Evolutionary conservation across 2,329 filamentous ascomycete species (phyloP).

Genomic region (Phaeosphaeriaceae sp.): DNA sequence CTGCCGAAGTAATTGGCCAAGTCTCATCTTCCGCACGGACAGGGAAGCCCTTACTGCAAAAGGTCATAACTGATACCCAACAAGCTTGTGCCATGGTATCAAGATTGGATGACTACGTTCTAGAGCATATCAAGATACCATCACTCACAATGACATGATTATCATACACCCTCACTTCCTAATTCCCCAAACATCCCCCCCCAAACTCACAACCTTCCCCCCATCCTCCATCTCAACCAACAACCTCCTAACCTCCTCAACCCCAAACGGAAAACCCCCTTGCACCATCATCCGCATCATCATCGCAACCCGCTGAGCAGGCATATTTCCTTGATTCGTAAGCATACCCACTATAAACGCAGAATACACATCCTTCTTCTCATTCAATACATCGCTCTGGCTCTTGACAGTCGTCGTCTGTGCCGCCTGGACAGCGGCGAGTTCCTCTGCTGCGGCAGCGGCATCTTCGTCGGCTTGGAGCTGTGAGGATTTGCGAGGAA

Average conservation of each 20-base stretch:
- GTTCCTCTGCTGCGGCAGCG: slow-evolving; percentile 47
- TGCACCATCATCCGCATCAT: slow-evolving; percentile 94
- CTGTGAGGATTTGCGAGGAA: slow-evolving; percentile 21
- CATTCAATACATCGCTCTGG: slow-evolving; percentile 66
- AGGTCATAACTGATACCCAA: no score
- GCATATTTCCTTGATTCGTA: slow-evolving; percentile 88
- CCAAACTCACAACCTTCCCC: slow-evolving; percentile 37
- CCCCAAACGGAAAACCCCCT: slow-evolving; percentile 86
- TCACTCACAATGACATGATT: no score
- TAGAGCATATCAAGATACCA: no score
- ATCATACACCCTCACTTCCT: slow-evolving; percentile 22
- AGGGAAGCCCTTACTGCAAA: no score
- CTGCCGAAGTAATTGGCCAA: no score
- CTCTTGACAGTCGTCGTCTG: slow-evolving; percentile 58
- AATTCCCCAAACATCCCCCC: slow-evolving; percentile 43
- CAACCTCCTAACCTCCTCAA: slow-evolving; percentile 85
- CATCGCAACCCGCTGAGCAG: slow-evolving; percentile 80
- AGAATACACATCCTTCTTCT: slow-evolving; percentile 79
- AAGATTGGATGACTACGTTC: neutral
- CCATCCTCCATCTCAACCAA: slow-evolving; percentile 70
- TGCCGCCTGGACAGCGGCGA: slow-evolving; percentile 44
- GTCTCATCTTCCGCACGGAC: no score
- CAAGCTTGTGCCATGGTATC: neutral
- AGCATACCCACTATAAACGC: slow-evolving; percentile 95
- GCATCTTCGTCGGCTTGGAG: slow-evolving; percentile 38